Conservation (phyloP, 148 eudicot genomes). For the Fallopia convolvulus region DNA sequence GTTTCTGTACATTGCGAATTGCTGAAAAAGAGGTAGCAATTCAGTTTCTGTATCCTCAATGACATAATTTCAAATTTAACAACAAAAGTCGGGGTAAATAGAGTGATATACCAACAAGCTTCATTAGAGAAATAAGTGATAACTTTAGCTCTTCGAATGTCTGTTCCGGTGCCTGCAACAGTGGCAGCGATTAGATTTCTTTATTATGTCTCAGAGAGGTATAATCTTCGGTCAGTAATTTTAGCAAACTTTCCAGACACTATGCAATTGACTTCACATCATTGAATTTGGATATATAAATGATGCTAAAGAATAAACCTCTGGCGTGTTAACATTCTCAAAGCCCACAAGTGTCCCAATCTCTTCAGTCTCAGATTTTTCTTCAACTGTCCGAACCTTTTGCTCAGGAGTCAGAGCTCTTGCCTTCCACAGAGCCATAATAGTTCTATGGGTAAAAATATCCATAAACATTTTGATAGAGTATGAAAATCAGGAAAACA, state of each 20-base stretch:
- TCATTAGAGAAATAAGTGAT: too few relatives aligned
- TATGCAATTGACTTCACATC: too few relatives aligned
- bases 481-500: too few relatives aligned
- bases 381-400: constrained; percentile 76
- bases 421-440: constrained; percentile 90
- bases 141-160: too few relatives aligned
- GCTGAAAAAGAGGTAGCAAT: neutral
- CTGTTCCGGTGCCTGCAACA: too few relatives aligned
- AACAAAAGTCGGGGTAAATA: neutral
- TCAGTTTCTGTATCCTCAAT: neutral
- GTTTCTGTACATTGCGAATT: too few relatives aligned
- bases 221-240: too few relatives aligned
- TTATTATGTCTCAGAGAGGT: too few relatives aligned
- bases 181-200: too few relatives aligned
- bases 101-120: neutral
- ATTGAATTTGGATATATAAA: too few relatives aligned
- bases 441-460: constrained; percentile 47
- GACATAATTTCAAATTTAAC: neutral
- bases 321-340: constrained; percentile 70
- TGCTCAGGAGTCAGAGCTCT: constrained; percentile 88
- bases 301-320: constrained; percentile 41
- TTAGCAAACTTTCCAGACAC: too few relatives aligned
- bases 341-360: constrained; percentile 63
- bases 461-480: constrained; percentile 3
- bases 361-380: constrained; percentile 67